Conservation (phyloP, 2,329 filamentous ascomycete genomes). For the Alternaria burnsii region DNA sequence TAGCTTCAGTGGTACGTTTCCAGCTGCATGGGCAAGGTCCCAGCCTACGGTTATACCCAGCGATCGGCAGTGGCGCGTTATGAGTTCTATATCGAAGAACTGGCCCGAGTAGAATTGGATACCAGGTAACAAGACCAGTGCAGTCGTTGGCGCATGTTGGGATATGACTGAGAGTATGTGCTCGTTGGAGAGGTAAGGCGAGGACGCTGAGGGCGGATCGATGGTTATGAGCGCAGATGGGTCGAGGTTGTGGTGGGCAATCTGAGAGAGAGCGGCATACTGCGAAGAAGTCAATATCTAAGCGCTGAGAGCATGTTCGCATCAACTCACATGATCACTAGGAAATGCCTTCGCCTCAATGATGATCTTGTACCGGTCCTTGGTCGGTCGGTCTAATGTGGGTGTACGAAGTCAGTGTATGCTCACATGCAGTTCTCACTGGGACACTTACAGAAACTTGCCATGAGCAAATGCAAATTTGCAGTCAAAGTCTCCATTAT, state of each 20-base stretch:
- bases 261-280: slow-evolving; percentile 85
- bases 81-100: slow-evolving; percentile 80
- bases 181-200: slow-evolving; percentile 72
- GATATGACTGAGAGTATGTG: slow-evolving; percentile 78
- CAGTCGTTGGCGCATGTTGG: slow-evolving; percentile 74
- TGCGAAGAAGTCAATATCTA: slow-evolving; percentile 45
- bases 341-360: slow-evolving; percentile 92
- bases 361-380: slow-evolving; percentile 77
- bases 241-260: slow-evolving; percentile 73
- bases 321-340: slow-evolving; percentile 72
- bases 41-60: slow-evolving; percentile 80
- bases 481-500: slow-evolving; percentile 88
- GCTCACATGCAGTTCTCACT: neutral
- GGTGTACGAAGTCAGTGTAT: neutral
- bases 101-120: slow-evolving; percentile 95
- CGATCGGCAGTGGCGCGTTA: slow-evolving; percentile 78
- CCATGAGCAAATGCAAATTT: slow-evolving; percentile 83
- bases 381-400: slow-evolving; percentile 61
- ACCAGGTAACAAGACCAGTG: slow-evolving; percentile 81
- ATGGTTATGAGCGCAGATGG: slow-evolving; percentile 76
- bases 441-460: slow-evolving; percentile 72
- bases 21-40: slow-evolving; percentile 87
- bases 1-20: slow-evolving; percentile 79
- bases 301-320: neutral
- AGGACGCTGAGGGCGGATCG: slow-evolving; percentile 62